phyloP scores from a whole-genome alignment of 2,329 filamentous ascomycete species.

The Apiospora rasikravindrae region DNA sequence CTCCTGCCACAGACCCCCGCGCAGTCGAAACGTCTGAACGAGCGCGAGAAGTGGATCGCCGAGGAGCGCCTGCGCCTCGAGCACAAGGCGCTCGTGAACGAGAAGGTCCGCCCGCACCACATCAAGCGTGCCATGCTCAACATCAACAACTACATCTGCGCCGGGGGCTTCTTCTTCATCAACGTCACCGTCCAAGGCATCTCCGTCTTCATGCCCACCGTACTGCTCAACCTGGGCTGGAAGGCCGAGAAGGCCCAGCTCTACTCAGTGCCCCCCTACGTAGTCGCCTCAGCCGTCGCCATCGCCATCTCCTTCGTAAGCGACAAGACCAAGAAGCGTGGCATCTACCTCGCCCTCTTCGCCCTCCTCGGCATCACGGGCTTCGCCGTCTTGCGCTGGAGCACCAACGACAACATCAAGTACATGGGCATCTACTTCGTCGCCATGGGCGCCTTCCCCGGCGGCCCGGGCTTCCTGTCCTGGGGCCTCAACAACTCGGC shows the following conservation, averaged over 20 bases:
- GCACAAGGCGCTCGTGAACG: constrained; percentile 50
- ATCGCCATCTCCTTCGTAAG: constrained; percentile 45
- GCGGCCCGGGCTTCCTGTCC: constrained; percentile 61
- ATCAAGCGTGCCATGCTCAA: constrained; percentile 57
- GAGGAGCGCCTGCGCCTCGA: constrained; percentile 55
- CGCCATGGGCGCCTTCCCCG: constrained; percentile 61
- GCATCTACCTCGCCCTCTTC: constrained; percentile 46
- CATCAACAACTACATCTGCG: constrained; percentile 65
- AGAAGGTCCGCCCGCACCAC: constrained; percentile 54
- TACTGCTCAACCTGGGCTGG: constrained; percentile 50
- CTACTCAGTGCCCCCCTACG: constrained; percentile 51
- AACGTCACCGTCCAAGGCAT: constrained; percentile 64
- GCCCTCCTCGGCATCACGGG: constrained; percentile 52
- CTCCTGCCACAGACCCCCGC: constrained; percentile 57
- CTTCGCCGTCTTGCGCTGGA: constrained; percentile 58
- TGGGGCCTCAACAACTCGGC: constrained; percentile 66
- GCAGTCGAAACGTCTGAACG: constrained; percentile 55
- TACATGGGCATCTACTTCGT: constrained; percentile 61
- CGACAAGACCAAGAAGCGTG: constrained; percentile 49
- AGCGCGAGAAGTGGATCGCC: constrained; percentile 60
- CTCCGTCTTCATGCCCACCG: constrained; percentile 56
- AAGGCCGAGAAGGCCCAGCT: constrained; percentile 47
- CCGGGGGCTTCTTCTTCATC: constrained; percentile 62
- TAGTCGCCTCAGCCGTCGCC: constrained; percentile 46
- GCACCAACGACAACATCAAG: constrained; percentile 39